phyloP scores from a whole-genome alignment of 495 filamentous ascomycete species.

The Penicillium daleae region DNA sequence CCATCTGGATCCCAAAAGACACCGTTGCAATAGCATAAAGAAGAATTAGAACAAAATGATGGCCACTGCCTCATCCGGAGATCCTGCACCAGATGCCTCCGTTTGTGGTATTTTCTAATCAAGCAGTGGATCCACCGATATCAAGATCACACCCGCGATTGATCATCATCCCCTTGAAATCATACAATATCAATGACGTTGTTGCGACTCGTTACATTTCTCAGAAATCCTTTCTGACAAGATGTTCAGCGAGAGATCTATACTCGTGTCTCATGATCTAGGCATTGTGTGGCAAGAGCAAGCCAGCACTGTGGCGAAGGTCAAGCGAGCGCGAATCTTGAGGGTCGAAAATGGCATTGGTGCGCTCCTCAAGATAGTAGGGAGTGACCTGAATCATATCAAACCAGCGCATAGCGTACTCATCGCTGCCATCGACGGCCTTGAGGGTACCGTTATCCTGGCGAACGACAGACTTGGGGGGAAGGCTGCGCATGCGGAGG shows the following conservation, averaged over 20 bases:
- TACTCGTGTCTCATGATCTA: neutral
- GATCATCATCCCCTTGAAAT: neutral
- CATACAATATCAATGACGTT: neutral
- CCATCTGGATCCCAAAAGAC: neutral
- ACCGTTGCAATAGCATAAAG: neutral
- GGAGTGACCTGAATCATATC: slow-evolving; percentile 60
- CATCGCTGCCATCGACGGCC: slow-evolving; percentile 56
- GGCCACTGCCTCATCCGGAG: neutral
- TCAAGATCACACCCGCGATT: neutral
- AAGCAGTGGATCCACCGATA: neutral
- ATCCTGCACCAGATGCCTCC: neutral
- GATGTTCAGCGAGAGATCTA: neutral
- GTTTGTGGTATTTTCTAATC: neutral
- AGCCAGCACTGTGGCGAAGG: slow-evolving; percentile 63
- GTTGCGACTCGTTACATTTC: neutral
- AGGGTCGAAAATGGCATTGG: slow-evolving; percentile 58
- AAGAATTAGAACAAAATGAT: neutral
- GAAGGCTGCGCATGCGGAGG: slow-evolving; percentile 70
- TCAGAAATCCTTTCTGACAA: neutral
- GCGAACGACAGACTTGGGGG: slow-evolving; percentile 59
- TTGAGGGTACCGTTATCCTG: slow-evolving; percentile 59
- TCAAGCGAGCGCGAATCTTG: slow-evolving; percentile 69
- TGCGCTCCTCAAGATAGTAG: slow-evolving; percentile 50
- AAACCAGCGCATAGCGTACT: slow-evolving; percentile 60
- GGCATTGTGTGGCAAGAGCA: slow-evolving; percentile 51